Evolutionary conservation across 306 rosid species (phyloP), one percentile per base, ranked within the genome.

Genomic region (Prinsepia uniflora): DNA sequence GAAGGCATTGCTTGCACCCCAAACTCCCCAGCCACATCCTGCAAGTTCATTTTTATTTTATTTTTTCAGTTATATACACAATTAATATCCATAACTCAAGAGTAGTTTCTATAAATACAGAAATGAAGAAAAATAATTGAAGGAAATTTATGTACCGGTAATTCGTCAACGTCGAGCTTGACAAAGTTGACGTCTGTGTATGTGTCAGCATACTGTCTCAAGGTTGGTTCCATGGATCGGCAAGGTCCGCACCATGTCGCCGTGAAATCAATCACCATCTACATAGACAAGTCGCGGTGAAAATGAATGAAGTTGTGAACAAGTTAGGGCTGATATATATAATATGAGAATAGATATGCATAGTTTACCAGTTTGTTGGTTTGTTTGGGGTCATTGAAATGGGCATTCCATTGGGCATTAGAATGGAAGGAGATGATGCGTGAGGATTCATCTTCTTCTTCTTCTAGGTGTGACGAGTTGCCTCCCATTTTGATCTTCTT

Each of bases 161-260:
- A 69, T 63, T 85, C 88, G 41, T 92, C 96, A 5, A 86, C 96
- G 66, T 92, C 98, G 70, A 88, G 73, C 84, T 82, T 80, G 77
- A 92, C 62, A 75, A 88, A 88, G 72, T 82, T 87, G 15, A 88
- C 90, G 48, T 90, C 90, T 4, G 70, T 73, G 81, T 77, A 90
- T 76, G 80, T 82, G 43, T 79, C 83, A 36, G 89, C 81, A 73
- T 78, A 84, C 41, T 84, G 86, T 61, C 81, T 71, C 54, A 92
- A 73, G 30, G 59, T 58, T 18, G 96, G 85, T 58, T 90, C 89
- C 86, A 92, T 90, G 15, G 72, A 64, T 73, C 83, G 83, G 75
- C 98, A 92, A 40, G 96, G 96, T 73, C 81, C 83, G 72, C 98
- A 92, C 96, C 96, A 92, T 43, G 86, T 68, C 45, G 98, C 90